Conservation (phyloP, 805 yeast species). For the Tetrapisispora nanseiensis region DNA sequence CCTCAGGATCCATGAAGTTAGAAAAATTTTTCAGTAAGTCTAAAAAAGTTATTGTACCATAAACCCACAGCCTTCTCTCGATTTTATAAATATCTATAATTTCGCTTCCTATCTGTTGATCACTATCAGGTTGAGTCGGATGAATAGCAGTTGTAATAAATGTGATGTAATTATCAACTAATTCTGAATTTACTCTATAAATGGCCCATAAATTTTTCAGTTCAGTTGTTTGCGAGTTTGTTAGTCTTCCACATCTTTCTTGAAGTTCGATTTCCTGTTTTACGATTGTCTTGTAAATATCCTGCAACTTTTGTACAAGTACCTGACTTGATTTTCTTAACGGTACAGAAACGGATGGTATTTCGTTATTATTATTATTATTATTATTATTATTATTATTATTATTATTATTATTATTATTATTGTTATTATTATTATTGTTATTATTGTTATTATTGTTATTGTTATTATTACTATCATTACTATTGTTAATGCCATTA, state of each 20-base stretch:
- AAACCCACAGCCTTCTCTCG: conserved; percentile 75
- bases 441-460: conserved; percentile 4
- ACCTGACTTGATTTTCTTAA: conserved; percentile 33
- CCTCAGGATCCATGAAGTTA: conserved; percentile 67
- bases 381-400: conserved; percentile 7
- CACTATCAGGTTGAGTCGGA: conserved; percentile 50
- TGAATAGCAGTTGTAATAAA: conserved; percentile 61
- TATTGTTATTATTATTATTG: conserved; percentile 4
- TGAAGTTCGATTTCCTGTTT: conserved; percentile 60
- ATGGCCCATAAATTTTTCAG: conserved; percentile 64
- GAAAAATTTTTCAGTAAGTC: conserved; percentile 70
- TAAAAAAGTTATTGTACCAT: conserved; percentile 71
- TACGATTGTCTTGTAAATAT: conserved; percentile 61
- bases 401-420: conserved; percentile 7
- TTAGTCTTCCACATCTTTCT: conserved; percentile 56
- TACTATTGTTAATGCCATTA: conserved; percentile 2
- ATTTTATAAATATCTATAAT: conserved; percentile 69
- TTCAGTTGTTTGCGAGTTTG: conserved; percentile 42
- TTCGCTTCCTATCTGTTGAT: conserved; percentile 45
- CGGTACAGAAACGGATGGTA: conserved; percentile 12
- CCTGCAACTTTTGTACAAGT: conserved; percentile 60
- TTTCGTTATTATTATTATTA: conserved; percentile 15
- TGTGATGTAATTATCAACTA: conserved; percentile 63
- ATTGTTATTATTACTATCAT: conserved; percentile 1
- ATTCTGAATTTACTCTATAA: conserved; percentile 54